A percentile compares a stretch with the other conserved stretches of the same genome.
These are phyloP conservation scores for Cladosporium sp. DNA, from an alignment of 2,329 filamentous ascomycete genomes.

Conservation along the genomic window DNA sequence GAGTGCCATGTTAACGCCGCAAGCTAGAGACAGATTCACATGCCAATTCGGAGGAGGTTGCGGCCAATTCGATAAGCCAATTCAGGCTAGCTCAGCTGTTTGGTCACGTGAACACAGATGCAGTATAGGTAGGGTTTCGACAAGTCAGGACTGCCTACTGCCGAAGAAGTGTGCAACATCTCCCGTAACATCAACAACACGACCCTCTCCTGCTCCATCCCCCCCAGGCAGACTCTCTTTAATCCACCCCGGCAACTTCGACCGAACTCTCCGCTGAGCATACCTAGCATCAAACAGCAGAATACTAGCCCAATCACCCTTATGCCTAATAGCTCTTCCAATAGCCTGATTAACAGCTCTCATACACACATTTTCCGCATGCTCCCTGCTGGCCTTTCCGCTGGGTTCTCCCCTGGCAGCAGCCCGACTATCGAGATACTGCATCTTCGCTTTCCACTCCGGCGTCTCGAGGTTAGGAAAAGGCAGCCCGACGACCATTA, in stretches of 20 bases:
- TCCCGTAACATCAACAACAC: constrained; percentile 35
- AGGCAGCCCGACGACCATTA: constrained; percentile 87
- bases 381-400: constrained; percentile 65
- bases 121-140: too few species aligned
- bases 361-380: constrained; percentile 96
- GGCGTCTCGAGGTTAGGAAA: constrained; percentile 88
- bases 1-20: not conserved
- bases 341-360: constrained; percentile 96
- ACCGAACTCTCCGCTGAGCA: constrained; percentile 67
- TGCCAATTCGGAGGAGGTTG: constrained; percentile 6
- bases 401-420: constrained; percentile 36
- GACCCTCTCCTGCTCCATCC: constrained; percentile 38
- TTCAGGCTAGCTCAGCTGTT: not conserved
- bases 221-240: constrained; percentile 58
- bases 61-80: not conserved
- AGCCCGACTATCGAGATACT: constrained; percentile 73
- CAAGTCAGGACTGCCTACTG: too few species aligned
- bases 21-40: constrained; percentile 1
- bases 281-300: constrained; percentile 82
- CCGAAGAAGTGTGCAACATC: constrained; percentile 18
- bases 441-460: constrained; percentile 90
- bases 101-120: not conserved
- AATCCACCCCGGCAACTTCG: constrained; percentile 90
- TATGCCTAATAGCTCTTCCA: constrained; percentile 85
- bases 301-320: constrained; percentile 86